Conservation (phyloP, 2,329 filamentous ascomycete genomes). For the Penicillium fuscoglaucum region DNA sequence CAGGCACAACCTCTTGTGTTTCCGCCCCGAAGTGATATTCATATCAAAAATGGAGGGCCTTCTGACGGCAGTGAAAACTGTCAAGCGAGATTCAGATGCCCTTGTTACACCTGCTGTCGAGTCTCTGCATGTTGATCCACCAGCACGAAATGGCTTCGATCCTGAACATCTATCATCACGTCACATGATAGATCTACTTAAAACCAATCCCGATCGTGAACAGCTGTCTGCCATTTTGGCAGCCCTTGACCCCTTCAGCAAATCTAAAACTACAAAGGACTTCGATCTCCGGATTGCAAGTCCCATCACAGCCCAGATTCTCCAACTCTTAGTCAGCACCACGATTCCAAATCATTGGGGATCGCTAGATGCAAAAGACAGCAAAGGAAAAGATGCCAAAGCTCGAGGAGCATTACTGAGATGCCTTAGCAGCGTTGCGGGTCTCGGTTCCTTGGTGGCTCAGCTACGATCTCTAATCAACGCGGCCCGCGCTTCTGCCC, state of each 20-base stretch:
- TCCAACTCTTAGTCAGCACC: conserved; percentile 70
- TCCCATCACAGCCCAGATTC: conserved; percentile 70
- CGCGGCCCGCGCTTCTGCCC: conserved; percentile 24
- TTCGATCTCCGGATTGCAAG: conserved; percentile 64
- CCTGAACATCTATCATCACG: conserved; percentile 30
- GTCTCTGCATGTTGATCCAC: conserved; percentile 11
- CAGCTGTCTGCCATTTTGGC: conserved; percentile 34
- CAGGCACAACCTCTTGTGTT: conserved; percentile 20
- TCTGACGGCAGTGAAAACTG: conserved; percentile 42
- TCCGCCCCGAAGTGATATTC: conserved; percentile 12
- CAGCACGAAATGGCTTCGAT: conserved; percentile 14
- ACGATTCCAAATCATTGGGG: conserved; percentile 84
- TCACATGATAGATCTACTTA: conserved; percentile 40
- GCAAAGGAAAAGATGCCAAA: conserved; percentile 18
- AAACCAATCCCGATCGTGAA: conserved; percentile 41
- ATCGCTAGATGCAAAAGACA: conserved; percentile 47
- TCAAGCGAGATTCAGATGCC: conserved; percentile 26
- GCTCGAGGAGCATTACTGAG: conserved; percentile 52
- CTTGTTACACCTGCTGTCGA: conserved; percentile 20
- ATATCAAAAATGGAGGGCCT: conserved; percentile 39
- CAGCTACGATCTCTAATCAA: conserved; percentile 63
- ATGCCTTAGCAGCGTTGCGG: conserved; percentile 71
- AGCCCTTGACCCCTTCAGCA: conserved; percentile 39
- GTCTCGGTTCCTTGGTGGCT: conserved; percentile 74
- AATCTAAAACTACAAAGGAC: conserved; percentile 18